Base-by-base conservation (phyloP, 208 protist genomes). In the Acanthamoeba healyi region DNA sequence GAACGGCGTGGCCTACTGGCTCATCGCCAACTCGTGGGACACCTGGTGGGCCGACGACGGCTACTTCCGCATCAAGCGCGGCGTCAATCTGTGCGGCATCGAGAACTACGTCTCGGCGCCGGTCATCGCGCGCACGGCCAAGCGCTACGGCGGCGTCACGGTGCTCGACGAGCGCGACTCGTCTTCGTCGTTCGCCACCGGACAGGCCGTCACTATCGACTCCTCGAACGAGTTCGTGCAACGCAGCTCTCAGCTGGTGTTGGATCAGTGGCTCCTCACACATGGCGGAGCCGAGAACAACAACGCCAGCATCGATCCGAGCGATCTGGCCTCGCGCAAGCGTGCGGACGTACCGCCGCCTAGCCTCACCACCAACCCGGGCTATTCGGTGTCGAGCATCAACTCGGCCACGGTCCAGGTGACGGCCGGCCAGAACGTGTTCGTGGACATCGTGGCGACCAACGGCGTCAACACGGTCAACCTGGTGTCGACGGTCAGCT, bases 391-490 rank as follows among this genome's bases (percentile, higher is more conserved):
- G 67, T 36, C 24, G 6, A n/a, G 15, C 67, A 22, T 77, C 67
- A 77, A 77, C 38, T 46, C 29, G 67, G 67, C 67, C 67, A 77
- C 67, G 3, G 67, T 77, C 36, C 67, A 77, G 34, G 67, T 77
- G 5, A 42, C 67, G 34, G 67, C 67, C 7, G 67, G 67, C 34
- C 67, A 77, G 36, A 77, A 77, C 17, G 36, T 77, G 32, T 46
- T 44, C 9, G 67, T 77, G 6, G 29, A 77, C 67, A 36, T 77
- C 14, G 67, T 77, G 6, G 67, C 67, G 14, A 77, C 67, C 2
- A 36, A 77, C 67, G 67, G 67, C 67, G 67, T 77, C 32, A 77
- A 36, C 67, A 77, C 67, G 32, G 67, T 77, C 32, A 77, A 77
- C 38, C 67, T 77, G 36, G 67, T 42, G 32, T 77, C 67, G 32